Conservation (phyloP, 129 eudicot genomes). For the Helianthus annuus region HanXRQr2.0-SUNRISE NC_035443.2:146964645-146965144, state of each 20-base stretch:
- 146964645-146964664: constrained; percentile 47
- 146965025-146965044: constrained; percentile 16
- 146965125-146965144: not conserved
- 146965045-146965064: constrained; percentile 7
- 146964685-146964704: constrained; percentile 56
- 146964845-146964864: constrained; percentile 69
- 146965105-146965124: constrained; percentile 6
- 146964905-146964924: constrained; percentile 37
- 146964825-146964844: constrained; percentile 55
- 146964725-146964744: constrained; percentile 48
- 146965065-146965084: not conserved
- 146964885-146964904: constrained; percentile 44
- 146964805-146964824: constrained; percentile 32
- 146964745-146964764: constrained; percentile 48
- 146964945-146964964: constrained; percentile 35
- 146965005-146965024: constrained; percentile 22
- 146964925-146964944: constrained; percentile 45
- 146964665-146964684: constrained; percentile 18
- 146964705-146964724: constrained; percentile 46
- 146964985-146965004: constrained; percentile 22
- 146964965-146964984: constrained; percentile 35
- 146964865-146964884: constrained; percentile 84
- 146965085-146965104: constrained; percentile 13
- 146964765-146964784: constrained; percentile 51
- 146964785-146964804: constrained; percentile 42